phyloP scores from a whole-genome alignment of 1,139 yeast species.

The Suhomyces anneliseae region DNA sequence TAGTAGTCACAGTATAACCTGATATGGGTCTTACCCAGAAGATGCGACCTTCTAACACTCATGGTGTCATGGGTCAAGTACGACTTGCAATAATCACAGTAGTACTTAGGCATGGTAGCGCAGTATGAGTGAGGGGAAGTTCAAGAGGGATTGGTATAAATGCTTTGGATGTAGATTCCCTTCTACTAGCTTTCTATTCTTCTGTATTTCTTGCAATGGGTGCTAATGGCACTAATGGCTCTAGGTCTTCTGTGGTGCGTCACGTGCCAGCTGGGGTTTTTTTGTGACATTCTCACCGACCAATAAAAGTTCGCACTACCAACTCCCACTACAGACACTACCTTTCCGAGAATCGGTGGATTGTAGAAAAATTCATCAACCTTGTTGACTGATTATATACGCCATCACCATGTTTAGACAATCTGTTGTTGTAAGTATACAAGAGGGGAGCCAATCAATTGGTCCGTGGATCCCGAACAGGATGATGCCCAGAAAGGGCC shows the following conservation, averaged over 20 bases:
- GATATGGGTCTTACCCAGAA: slow-evolving; percentile 78
- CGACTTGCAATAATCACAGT: slow-evolving; percentile 86
- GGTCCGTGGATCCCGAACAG: no score
- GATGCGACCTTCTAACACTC: slow-evolving; percentile 83
- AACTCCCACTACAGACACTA: slow-evolving; percentile 12
- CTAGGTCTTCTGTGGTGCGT: background rate
- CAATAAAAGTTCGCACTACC: slow-evolving; percentile 11
- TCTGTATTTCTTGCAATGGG: no score
- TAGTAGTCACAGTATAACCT: slow-evolving; percentile 76
- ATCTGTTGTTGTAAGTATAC: slow-evolving; percentile 36
- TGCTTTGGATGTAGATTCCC: background rate
- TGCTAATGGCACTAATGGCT: no score
- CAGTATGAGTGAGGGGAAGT: background rate
- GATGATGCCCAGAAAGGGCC: no score
- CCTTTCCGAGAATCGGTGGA: slow-evolving; percentile 22
- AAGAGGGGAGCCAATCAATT: background rate
- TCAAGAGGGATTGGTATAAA: background rate
- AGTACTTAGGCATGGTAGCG: slow-evolving; percentile 53
- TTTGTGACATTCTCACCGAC: slow-evolving; percentile 8
- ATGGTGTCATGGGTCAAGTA: slow-evolving; percentile 86
- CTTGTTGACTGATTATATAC: background rate
- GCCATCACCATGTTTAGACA: slow-evolving; percentile 37
- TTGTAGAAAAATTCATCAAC: slow-evolving; percentile 14
- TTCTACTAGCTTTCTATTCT: no score
- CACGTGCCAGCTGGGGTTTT: slow-evolving; percentile 5